These are phyloP conservation scores for Trichoderma koningiopsis DNA, from an alignment of 2,329 filamentous ascomycete species.

Conservation along the genomic window DNA sequence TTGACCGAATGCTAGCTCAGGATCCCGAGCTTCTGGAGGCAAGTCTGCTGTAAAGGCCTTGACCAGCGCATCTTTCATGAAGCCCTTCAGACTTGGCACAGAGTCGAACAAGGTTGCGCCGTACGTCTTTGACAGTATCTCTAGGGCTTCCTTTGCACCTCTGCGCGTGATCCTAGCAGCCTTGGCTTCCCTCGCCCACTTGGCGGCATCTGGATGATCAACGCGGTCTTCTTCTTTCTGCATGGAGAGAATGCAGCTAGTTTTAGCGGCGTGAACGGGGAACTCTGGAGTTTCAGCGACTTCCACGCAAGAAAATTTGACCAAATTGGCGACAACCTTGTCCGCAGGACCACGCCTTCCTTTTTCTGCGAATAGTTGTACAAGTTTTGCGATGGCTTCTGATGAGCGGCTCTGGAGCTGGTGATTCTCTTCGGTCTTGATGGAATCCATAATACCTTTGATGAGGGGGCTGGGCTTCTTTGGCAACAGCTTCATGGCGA, in stretches of 20 bases:
- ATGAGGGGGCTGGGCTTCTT: conserved; percentile 94
- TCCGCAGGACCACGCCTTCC: conserved; percentile 85
- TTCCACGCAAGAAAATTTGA: conserved; percentile 97
- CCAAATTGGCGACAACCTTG: conserved; percentile 92
- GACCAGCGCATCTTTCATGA: conserved; percentile 80
- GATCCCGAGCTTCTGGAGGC: conserved; percentile 71
- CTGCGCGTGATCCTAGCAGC: conserved; percentile 87
- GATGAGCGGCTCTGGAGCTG: conserved; percentile 87
- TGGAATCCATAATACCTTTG: conserved; percentile 96
- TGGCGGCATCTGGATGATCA: conserved; percentile 86
- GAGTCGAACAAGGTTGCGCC: conserved; percentile 75
- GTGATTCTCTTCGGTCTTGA: conserved; percentile 91
- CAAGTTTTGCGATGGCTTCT: conserved; percentile 77
- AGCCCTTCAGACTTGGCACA: conserved; percentile 76
- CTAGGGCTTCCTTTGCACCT: conserved; percentile 90
- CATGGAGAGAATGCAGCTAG: conserved; percentile 82
- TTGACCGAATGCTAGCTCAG: conserved; percentile 78
- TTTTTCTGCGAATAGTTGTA: conserved; percentile 81
- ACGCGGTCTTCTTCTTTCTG: conserved; percentile 96
- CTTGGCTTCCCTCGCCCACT: conserved; percentile 86
- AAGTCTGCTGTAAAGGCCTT: conserved; percentile 73
- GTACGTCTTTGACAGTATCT: conserved; percentile 81
- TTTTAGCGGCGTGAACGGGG: conserved; percentile 75
- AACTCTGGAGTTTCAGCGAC: conserved; percentile 98
- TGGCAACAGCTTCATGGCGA: conserved; percentile 83